Percentiles rank a stretch among this genome's conserved stretches.
phyloP scores from a whole-genome alignment of 441 rosid species.

The Isatis lusitanica region DNA sequence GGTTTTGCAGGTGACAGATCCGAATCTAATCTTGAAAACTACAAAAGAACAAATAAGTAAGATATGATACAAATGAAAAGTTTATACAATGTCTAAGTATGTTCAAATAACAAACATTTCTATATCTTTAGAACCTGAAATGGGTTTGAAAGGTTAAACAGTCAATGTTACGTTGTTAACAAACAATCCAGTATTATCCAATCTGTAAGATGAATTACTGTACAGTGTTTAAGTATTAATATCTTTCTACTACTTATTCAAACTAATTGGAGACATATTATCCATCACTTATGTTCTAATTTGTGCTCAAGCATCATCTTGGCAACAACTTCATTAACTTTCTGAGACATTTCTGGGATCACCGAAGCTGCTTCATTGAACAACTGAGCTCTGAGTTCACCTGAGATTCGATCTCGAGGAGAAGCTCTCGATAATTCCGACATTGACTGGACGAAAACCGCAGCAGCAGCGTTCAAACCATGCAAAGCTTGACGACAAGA shows the following conservation, averaged over 20 bases:
- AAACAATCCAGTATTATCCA: slow-evolving; percentile 7
- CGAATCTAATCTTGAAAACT: slow-evolving; percentile 11
- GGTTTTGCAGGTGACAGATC: slow-evolving; percentile 8
- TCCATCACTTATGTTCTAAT: slow-evolving; percentile 2
- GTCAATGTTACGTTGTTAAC: not conserved
- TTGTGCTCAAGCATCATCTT: slow-evolving; percentile 37
- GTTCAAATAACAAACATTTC: not conserved
- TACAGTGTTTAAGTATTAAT: slow-evolving; percentile 1
- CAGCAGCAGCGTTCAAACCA: slow-evolving; percentile 46
- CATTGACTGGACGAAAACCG: slow-evolving; percentile 41
- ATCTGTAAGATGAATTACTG: not conserved
- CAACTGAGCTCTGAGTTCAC: slow-evolving; percentile 42
- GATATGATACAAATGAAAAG: not conserved
- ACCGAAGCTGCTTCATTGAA: slow-evolving; percentile 49
- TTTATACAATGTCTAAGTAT: not conserved
- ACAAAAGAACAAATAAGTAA: not conserved
- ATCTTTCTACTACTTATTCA: not conserved
- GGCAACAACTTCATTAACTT: slow-evolving; percentile 47
- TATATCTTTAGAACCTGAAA: not conserved
- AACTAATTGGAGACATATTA: not conserved
- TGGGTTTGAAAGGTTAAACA: not conserved
- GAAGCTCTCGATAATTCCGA: slow-evolving; percentile 38
- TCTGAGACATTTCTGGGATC: slow-evolving; percentile 55
- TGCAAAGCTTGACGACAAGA: slow-evolving; percentile 57
- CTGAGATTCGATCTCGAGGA: slow-evolving; percentile 42